Evolutionary conservation across 2,329 filamentous ascomycete genomes (phyloP), one percentile per base, ranked within the genome.

Genomic region (Parascedosporium putredinis): DNA sequence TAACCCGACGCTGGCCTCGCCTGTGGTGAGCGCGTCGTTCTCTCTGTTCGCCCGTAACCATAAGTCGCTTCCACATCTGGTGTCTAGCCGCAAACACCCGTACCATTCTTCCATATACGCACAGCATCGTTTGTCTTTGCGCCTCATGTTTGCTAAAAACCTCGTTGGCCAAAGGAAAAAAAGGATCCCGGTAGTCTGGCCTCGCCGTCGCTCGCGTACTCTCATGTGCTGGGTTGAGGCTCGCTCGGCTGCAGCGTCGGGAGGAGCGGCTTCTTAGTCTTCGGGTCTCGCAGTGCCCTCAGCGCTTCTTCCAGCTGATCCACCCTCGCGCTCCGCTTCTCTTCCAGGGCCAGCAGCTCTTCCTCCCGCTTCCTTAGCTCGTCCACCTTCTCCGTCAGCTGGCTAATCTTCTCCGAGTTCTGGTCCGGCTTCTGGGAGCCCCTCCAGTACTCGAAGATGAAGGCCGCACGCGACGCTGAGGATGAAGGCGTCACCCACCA

Each of bases 401-500:
- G 73, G 23, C 72, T 68, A 50, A 81, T 71, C 53, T 65, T 72
- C 58, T 78, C 72, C 40, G 69, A 65, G 57, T 78, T 80, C 49
- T 66, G 55, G 56, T 84, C 80, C 7, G 80, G 79, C 61, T 83
- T 84, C 56, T 71, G 67, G n/a, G 72, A 70, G 6, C 75, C 67
- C 55, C 72, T 75, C 61, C 77, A 75, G 55, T 77, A 81, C 63
- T 84, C 80, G 61, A 78, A 84, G 31, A 82, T 63, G 50, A 84
- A 84, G 60, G 18, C 63, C 71, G 12, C 69, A 67, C 5, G 78
- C 80, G 23, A 84, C 78, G 5, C 71, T 59, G 18, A 84, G 69
- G 52, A 84, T 83, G 58, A 84, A 84, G 14, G 68, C 66, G 55
- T 84, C 80, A 36, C 80, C 80, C 46, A 79, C 66, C 14, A 84